A percentile compares a stretch with the other conserved stretches of the same genome.
Conservation (phyloP, 23 red algal genomes). For the Agarophyton chilense region DNA sequence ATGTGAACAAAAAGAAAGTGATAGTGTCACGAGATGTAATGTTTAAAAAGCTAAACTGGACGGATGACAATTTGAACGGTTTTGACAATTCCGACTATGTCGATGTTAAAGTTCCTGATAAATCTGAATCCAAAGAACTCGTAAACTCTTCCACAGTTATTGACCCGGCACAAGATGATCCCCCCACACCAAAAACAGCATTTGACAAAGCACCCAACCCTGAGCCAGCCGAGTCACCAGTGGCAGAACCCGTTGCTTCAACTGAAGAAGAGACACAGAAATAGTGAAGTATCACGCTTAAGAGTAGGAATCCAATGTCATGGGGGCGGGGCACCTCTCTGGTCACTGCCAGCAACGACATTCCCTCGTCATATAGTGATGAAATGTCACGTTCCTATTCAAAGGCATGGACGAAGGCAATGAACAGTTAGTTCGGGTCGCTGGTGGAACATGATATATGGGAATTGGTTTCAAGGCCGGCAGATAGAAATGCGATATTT, state of each 20-base stretch:
- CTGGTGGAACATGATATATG: constrained; percentile 36
- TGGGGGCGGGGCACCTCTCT: constrained; percentile 4
- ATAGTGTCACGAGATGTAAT: constrained; percentile 27
- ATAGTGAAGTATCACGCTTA: neutral
- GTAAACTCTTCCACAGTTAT: too few relatives aligned
- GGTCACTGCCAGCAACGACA: constrained; percentile 23
- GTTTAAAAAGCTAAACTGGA: neutral
- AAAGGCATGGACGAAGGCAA: neutral
- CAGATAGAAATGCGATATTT: neutral
- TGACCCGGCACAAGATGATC: too few relatives aligned
- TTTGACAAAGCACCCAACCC: neutral
- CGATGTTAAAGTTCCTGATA: too few relatives aligned
- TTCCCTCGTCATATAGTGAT: constrained; percentile 18
- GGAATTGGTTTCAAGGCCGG: neutral
- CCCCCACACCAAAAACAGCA: too few relatives aligned
- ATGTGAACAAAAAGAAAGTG: neutral
- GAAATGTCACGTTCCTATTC: constrained; percentile 8
- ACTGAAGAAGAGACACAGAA: neutral
- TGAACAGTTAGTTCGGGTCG: neutral
- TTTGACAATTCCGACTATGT: too few relatives aligned
- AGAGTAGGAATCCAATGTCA: neutral
- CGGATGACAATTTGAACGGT: neutral
- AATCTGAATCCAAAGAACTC: too few relatives aligned
- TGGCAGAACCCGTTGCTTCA: neutral
- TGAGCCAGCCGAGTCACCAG: neutral